phyloP scores from a whole-genome alignment of 192 early-diverging fungal genomes.

The Diversispora epigaea region DNA sequence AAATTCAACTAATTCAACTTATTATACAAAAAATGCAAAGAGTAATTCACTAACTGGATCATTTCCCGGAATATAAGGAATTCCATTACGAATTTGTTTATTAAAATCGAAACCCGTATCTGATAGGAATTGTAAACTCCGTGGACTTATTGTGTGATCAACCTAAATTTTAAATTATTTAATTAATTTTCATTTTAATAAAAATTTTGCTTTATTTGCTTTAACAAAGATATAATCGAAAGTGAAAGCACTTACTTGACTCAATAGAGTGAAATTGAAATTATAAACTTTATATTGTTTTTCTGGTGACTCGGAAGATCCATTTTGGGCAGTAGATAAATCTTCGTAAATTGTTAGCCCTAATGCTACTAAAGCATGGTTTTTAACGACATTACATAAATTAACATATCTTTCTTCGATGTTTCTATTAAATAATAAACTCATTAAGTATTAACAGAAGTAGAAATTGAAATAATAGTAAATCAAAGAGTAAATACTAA shows the following conservation, averaged over 20 bases:
- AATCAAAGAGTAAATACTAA: slow-evolving; percentile 18
- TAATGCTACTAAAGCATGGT: slow-evolving; percentile 81
- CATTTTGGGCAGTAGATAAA: background rate
- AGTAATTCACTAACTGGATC: slow-evolving; percentile 34
- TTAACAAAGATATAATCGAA: background rate
- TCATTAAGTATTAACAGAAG: slow-evolving; percentile 35
- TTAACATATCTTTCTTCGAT: slow-evolving; percentile 82
- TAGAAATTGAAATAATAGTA: slow-evolving; percentile 23
- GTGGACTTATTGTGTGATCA: slow-evolving; percentile 66
- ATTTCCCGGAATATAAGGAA: slow-evolving; percentile 71
- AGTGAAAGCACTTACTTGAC: slow-evolving; percentile 35
- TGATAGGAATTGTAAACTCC: slow-evolving; percentile 76
- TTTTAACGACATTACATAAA: slow-evolving; percentile 65
- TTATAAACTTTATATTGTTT: slow-evolving; percentile 55
- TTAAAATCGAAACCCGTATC: slow-evolving; percentile 88
- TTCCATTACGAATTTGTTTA: slow-evolving; percentile 69
- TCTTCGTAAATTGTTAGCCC: slow-evolving; percentile 72
- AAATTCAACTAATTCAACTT: background rate
- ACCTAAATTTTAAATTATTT: slow-evolving; percentile 35
- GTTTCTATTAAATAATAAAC: slow-evolving; percentile 50
- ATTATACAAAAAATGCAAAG: background rate
- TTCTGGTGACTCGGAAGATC: slow-evolving; percentile 6
- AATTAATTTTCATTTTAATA: background rate
- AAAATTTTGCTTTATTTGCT: background rate
- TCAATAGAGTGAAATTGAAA: slow-evolving; percentile 50